Evolutionary conservation across 768 basidiomycete species (phyloP).

Genomic region (Lactifluus hygrophoroides): DNA sequence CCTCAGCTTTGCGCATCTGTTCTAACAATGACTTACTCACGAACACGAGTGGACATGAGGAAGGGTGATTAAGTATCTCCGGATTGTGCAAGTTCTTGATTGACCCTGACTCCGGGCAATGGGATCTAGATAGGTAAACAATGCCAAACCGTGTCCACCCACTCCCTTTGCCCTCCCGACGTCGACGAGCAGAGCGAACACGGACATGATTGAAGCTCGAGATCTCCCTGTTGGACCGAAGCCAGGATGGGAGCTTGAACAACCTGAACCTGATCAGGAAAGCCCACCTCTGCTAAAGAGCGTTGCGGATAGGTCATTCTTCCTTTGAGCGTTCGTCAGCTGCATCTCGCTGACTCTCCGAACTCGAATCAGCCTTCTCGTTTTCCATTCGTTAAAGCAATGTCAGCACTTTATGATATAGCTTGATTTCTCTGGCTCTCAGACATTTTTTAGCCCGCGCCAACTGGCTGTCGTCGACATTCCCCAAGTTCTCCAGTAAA

Average conservation of each 20-base stretch:
- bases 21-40: slow-evolving; percentile 38
- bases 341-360: neutral
- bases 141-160: neutral
- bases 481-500: slow-evolving; percentile 66
- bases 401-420: slow-evolving; percentile 34
- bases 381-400: slow-evolving; percentile 63
- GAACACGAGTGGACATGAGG: slow-evolving; percentile 42
- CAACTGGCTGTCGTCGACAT: slow-evolving; percentile 54
- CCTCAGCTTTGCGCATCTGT: neutral
- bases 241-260: slow-evolving; percentile 53
- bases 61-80: neutral
- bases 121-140: slow-evolving; percentile 1
- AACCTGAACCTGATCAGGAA: slow-evolving; percentile 34
- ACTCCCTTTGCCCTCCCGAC: neutral
- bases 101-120: neutral
- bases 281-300: slow-evolving; percentile 31
- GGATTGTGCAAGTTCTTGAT: neutral
- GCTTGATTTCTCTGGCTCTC: slow-evolving; percentile 9
- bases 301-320: slow-evolving; percentile 49
- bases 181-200: neutral
- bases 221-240: slow-evolving; percentile 48
- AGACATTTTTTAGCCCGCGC: slow-evolving; percentile 47
- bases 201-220: slow-evolving; percentile 13
- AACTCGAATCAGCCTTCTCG: slow-evolving; percentile 39
- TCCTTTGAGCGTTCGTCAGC: neutral